Evolutionary conservation across 2,329 filamentous ascomycete species (phyloP), one percentile per base, ranked within the genome.

Genomic region (Coniochaeta pulveracea): DNA sequence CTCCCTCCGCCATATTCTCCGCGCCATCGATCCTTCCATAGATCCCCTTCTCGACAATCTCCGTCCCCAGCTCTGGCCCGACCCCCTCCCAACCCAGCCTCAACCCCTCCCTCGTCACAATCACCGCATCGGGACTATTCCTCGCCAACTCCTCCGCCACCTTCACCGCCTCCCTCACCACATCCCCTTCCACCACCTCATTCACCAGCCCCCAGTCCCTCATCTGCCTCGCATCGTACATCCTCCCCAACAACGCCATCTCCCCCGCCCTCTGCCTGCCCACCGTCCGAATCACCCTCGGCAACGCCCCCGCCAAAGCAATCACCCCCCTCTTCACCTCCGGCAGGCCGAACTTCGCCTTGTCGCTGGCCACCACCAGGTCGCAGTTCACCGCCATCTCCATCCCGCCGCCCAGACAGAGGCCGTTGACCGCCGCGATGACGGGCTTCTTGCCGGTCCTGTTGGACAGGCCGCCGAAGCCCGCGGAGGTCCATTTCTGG

Each of bases 371-470:
- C 19, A 88, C 53, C 3, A 85, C 67, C 36, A 89, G 58, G 58
- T 91, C 84, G 41, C 69, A 72, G 54, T 85, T 85, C 31, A 80
- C 60, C 10, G 74, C 66, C 58, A 86, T 84, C 60, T 89, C 83
- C 55, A 82, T 77, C 2, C 81, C 83, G 34, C 82, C 83, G 22
- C 83, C 83, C 28, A 83, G 66, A 37, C 79, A 82, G 12, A 80
- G 60, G 6, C 83, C 83, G 47, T 86, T 84, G 14, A 88, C 78
- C 1, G 82, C 83, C 2, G 76, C 80, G 18, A 89, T 69, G 35
- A 89, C 65, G 5, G 83, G 83, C 48, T 89, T 89, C 54, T 73
- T 75, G 30, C 80, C 80, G 5, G 56, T 52, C 17, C 81, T 65
- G 41, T 81, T 75, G 34, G 71, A 75, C 19, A 86, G 56, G 0